These are phyloP conservation scores for Rheum nobile DNA, from an alignment of 148 eudicot genomes.

Conservation along the genomic window DNA sequence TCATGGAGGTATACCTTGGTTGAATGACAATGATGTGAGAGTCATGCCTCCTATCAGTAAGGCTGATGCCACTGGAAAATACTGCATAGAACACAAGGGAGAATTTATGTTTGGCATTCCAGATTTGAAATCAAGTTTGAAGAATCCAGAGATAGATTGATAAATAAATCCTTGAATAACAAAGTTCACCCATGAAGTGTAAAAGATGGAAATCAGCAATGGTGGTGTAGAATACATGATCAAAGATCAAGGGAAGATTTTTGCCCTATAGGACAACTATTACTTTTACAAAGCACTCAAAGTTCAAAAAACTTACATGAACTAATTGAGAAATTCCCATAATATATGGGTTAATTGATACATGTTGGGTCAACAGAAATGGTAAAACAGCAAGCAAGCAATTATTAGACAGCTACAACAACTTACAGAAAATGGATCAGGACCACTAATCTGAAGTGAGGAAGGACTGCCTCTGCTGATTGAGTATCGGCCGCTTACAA, in stretches of 20 bases:
- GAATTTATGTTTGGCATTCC: too few species aligned
- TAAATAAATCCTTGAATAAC: not conserved
- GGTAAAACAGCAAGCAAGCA: not conserved
- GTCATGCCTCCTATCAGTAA: constrained; percentile 61
- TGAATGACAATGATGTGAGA: constrained; percentile 47
- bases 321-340: not conserved
- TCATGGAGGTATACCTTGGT: constrained; percentile 34
- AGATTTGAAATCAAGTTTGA: too few species aligned
- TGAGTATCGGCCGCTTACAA: constrained; percentile 68
- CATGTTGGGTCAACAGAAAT: not conserved
- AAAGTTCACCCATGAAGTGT: not conserved
- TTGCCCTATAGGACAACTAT: not conserved
- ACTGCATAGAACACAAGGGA: constrained; percentile 28
- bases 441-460: constrained; percentile 48
- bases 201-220: not conserved
- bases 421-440: constrained; percentile 67
- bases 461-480: constrained; percentile 51
- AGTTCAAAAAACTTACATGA: not conserved
- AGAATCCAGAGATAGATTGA: not conserved
- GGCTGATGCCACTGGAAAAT: constrained; percentile 71
- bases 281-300: not conserved
- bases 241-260: not conserved
- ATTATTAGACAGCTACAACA: not conserved
- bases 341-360: too few species aligned
- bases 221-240: not conserved